phyloP scores from a whole-genome alignment of 2,329 filamentous ascomycete genomes.

The Sclerotinia borealis region DNA sequence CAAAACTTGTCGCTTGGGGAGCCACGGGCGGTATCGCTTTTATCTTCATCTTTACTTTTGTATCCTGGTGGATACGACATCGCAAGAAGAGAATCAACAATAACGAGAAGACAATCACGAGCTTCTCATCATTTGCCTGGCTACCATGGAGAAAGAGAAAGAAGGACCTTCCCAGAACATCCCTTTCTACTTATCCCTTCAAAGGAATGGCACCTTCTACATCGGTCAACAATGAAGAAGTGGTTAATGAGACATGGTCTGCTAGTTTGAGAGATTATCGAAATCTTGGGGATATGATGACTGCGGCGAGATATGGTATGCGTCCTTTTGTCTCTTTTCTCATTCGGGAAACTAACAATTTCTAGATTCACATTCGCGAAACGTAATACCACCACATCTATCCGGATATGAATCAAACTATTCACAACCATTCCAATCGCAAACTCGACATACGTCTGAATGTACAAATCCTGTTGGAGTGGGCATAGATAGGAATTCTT shows the following conservation, averaged over 20 bases:
- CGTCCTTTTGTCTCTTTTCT: not conserved
- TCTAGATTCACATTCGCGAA: not conserved
- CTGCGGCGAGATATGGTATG: not conserved
- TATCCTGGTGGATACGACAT: not conserved
- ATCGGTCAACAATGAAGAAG: not conserved
- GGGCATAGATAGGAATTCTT: not conserved
- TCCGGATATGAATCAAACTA: not conserved
- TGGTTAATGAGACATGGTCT: not conserved
- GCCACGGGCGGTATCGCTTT: not conserved
- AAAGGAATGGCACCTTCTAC: not conserved
- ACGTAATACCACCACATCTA: not conserved
- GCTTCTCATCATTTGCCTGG: not conserved
- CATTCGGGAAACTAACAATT: not conserved
- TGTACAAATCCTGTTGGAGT: too few relatives aligned
- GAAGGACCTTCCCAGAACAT: not conserved
- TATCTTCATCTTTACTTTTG: not conserved
- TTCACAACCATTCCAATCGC: not conserved
- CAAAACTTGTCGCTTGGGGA: not conserved
- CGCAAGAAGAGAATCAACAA: not conserved
- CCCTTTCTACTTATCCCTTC: not conserved
- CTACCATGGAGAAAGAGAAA: not conserved
- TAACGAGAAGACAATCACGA: not conserved
- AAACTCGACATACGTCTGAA: not conserved
- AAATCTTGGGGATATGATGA: not conserved
- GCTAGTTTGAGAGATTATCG: not conserved